Base-by-base conservation (phyloP, 176 grass and related monocot genomes). In the Oryza nivara region DNA sequence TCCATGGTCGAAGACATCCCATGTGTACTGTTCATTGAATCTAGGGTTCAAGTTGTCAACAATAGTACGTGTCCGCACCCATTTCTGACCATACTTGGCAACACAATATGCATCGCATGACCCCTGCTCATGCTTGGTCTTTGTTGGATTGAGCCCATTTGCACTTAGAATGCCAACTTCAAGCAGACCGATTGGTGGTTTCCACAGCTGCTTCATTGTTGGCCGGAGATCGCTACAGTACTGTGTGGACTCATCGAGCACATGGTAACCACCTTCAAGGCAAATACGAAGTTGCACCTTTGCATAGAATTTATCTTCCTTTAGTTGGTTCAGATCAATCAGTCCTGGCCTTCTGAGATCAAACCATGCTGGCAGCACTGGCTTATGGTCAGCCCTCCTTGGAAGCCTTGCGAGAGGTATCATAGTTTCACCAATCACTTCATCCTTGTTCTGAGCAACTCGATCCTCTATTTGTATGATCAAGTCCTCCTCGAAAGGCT, bases 261-360 rank as follows among this genome's bases (percentile, higher is more conserved):
- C 96, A 77, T 99, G 96, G 61, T 99, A 99, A 22, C 96, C 96
- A 51, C 96, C 96, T 70, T 99, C 96, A 23, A 99, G 88, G 56
- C 87, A 90, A 77, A 91, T 20, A 43, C 68, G 72, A 16, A 93
- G 88, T 52, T 79, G 52, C 43, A 99, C 34, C 86, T 94, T 96
- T 67, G 88, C 86, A 14, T 94, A 91, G 91, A 96, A 94, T 75
- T 94, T 94, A 44, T 99, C 91, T 76, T 98, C 96, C 76, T 87
- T 95, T 4, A 98, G 64, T 73, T 90, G 82, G 67, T 98, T 92
- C 65, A 92, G 35, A 13, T 96, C 91, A 11, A 95, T 74, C 12
- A 86, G 26, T 26, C 68, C 89, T 5, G 84, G 87, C 78, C 85
- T 94, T 75, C 82, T 82, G 30, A 99, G 90, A 86, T 90, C 78